Conservation (phyloP, 2,329 filamentous ascomycete genomes). For the Ophiocordyceps polyrhachis-furcata region DNA sequence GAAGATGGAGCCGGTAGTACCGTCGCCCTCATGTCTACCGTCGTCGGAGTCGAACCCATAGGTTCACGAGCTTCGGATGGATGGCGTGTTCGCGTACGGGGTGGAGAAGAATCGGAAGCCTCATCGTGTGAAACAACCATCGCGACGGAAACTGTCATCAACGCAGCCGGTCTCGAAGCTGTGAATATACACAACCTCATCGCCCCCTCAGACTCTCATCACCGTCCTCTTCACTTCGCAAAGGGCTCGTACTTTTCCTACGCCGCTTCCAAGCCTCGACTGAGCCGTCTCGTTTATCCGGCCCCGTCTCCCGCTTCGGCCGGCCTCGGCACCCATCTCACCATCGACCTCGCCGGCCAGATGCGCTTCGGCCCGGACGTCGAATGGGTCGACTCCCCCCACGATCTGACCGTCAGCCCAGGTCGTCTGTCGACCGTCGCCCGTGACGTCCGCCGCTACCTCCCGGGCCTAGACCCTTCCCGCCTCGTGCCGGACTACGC, state of each 20-base stretch:
- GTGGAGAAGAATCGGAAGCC: conserved; percentile 11
- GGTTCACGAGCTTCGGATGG: neutral
- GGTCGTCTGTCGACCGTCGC: conserved; percentile 47
- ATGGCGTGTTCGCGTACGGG: conserved; percentile 36
- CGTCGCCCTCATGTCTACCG: conserved; percentile 48
- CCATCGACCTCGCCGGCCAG: conserved; percentile 67
- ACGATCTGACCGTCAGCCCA: conserved; percentile 49
- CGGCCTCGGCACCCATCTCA: conserved; percentile 83
- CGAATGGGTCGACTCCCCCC: conserved; percentile 65
- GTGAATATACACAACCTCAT: conserved; percentile 69
- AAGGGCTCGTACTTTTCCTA: conserved; percentile 96
- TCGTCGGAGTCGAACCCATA: conserved; percentile 39
- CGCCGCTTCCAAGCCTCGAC: conserved; percentile 38
- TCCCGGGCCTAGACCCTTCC: conserved; percentile 51
- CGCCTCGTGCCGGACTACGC: conserved; percentile 69
- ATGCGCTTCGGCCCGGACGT: conserved; percentile 89
- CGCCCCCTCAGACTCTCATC: conserved; percentile 35
- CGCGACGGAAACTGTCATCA: conserved; percentile 61
- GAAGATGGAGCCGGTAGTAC: conserved; percentile 61
- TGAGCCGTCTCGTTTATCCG: conserved; percentile 68
- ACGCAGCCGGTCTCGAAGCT: conserved; percentile 68
- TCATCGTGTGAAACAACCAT: conserved; percentile 25
- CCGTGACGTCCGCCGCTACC: conserved; percentile 56
- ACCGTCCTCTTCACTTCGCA: conserved; percentile 50
- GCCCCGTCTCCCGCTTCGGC: conserved; percentile 65